Evolutionary conservation across 2,329 filamentous ascomycete genomes (phyloP).

Genomic region (Fusarium coicis): DNA sequence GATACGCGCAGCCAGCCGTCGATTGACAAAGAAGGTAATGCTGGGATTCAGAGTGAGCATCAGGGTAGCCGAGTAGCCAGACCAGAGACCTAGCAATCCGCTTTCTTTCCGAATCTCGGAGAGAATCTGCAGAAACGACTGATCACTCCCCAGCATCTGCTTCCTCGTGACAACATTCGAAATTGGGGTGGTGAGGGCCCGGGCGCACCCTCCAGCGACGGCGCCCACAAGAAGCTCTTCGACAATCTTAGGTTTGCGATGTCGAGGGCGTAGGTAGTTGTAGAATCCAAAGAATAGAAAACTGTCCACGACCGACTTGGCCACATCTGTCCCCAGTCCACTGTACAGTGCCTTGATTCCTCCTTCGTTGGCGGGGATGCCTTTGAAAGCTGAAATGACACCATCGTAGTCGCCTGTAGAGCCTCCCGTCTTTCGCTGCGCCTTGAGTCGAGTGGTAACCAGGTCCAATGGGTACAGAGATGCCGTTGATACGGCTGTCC

Average conservation of each 20-base stretch:
- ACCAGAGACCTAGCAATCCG: slow-evolving; percentile 83
- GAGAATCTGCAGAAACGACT: slow-evolving; percentile 67
- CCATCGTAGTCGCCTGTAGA: slow-evolving; percentile 66
- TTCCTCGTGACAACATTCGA: slow-evolving; percentile 85
- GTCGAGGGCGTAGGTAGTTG: slow-evolving; percentile 60
- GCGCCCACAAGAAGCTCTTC: slow-evolving; percentile 82
- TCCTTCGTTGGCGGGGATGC: slow-evolving; percentile 79
- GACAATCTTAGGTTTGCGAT: slow-evolving; percentile 64
- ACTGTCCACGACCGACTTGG: slow-evolving; percentile 77
- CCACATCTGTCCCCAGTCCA: slow-evolving; percentile 71
- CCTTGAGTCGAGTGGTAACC: slow-evolving; percentile 83
- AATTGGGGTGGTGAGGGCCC: slow-evolving; percentile 81
- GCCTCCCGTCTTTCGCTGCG: slow-evolving; percentile 70
- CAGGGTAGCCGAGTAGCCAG: slow-evolving; percentile 83
- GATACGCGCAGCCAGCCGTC: slow-evolving; percentile 71
- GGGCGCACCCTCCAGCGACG: slow-evolving; percentile 78
- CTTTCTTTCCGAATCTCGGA: slow-evolving; percentile 73
- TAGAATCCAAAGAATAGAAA: slow-evolving; percentile 91
- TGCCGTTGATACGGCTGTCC: slow-evolving; percentile 82
- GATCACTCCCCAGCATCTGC: slow-evolving; percentile 68
- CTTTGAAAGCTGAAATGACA: slow-evolving; percentile 74
- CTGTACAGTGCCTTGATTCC: slow-evolving; percentile 76
- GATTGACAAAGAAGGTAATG: slow-evolving; percentile 86
- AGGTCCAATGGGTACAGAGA: slow-evolving; percentile 84
- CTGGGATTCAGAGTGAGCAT: slow-evolving; percentile 87